Evolutionary conservation across 768 basidiomycete species (phyloP), one percentile per base, ranked within the genome.

Genomic region (Pleurotus citrinopileatus): DNA sequence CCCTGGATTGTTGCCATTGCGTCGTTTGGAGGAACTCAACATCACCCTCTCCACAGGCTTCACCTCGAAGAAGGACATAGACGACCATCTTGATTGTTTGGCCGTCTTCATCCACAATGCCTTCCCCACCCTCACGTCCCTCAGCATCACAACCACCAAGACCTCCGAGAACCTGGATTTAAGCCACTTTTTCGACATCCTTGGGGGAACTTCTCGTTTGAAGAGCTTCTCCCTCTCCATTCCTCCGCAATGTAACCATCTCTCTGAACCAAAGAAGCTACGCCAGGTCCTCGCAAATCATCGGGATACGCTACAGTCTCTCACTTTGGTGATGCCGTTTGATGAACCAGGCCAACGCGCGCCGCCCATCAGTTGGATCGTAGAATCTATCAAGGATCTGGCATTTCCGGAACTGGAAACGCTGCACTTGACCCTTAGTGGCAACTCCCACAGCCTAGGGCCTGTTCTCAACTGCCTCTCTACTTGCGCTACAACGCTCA

Each of bases 71-170:
- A 51, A 54, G 4, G 62, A 74, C n/a, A 71, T 78, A 47, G 59
- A 68, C 36, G 48, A 68, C 15, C 58, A 61, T 3, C 67, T 79
- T 28, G 72, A 78, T 27, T 73, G 67, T 7, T 72, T 79, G 26
- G 60, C 66, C n/a, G 71, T 78, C 20, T 79, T 80, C 55, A 55
- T 79, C 52, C 71, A 78, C 64, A 74, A 72, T 50, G 64, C 75
- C 43, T 69, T 66, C 54, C 63, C 65, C 17, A 63, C 71, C n/a
- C 65, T 80, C 34, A 61, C 62, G 43, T 69, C 69, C 1, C 55
- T 80, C 1, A 67, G 70, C 0, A 59, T 79, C 25, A 42, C 62
- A 7, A 72, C 75, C 12, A 71, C 71, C 9, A 59, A 61, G 19
- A 56, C 67, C 3, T 78, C 74, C 6, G 65, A 57, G 42, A 63